Evolutionary conservation across 345 rosid species (phyloP), one percentile per base, ranked within the genome.

Genomic region (Citrus medica): DNA sequence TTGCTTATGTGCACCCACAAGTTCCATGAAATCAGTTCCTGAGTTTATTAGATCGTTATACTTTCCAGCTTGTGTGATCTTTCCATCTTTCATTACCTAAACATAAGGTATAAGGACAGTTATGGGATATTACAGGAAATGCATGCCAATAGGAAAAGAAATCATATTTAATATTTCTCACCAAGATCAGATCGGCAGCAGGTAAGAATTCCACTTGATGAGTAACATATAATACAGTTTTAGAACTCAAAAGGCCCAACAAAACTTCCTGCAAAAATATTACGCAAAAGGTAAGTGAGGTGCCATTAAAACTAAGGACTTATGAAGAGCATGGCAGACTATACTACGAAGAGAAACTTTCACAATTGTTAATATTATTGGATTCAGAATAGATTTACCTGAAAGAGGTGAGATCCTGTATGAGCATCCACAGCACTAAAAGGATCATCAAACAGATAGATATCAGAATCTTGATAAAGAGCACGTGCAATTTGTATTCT

Each of bases 341-440:
- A 63, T 3, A 40, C 37, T 24, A 76, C 35, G 25, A 38, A 21
- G 48, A 24, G 21, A 67, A 21, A 13, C 37, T 4, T 65, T 60
- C 46, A 55, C 25, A 19, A 19, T 55, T 27, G 10, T 4, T 37
- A 40, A 59, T 0, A 21, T 38, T 13, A 60, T 71, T 27, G 25
- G 48, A 27, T 27, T n/a, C 27, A 58, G 35, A 60, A 12, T 0
- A 24, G 9, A 38, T 21, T 63, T 79, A 93, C 97, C 92, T 90
- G 92, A 70, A 92, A 93, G 60, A 95, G 84, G 83, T 90, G 94
- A 77, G 93, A 88, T 60, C 94, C 98, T 19, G 98, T 95, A 79
- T 92, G 94, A 48, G 95, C 97, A 88, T 95, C 97, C 65, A 93
- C 93, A 14, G 94, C 98, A 79, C 95, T 95, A 67, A 95, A 95